These are phyloP conservation scores for Chiua virens DNA, from an alignment of 768 basidiomycete genomes.

Conservation along the genomic window DNA sequence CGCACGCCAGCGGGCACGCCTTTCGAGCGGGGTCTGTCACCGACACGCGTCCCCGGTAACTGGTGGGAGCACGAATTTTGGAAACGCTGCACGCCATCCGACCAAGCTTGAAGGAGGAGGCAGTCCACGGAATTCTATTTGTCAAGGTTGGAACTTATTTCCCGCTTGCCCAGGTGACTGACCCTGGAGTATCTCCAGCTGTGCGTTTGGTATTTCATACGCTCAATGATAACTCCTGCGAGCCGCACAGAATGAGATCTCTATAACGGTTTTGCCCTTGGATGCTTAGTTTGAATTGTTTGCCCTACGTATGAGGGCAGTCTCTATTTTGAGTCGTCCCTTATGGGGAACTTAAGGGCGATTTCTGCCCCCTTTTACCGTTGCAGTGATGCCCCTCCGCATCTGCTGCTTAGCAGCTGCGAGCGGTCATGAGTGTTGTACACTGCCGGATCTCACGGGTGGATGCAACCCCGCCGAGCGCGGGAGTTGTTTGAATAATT, in stretches of 20 bases:
- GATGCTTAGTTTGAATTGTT: conserved; percentile 1
- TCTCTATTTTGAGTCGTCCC: conserved; percentile 6
- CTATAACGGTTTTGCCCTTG: conserved; percentile 1
- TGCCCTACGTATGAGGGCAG: not conserved
- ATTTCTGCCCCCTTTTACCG: conserved; percentile 14
- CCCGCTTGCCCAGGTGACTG: conserved; percentile 13
- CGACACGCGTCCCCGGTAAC: conserved; percentile 46
- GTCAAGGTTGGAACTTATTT: conserved; percentile 22
- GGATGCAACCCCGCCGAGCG: conserved; percentile 4
- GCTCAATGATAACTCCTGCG: conserved; percentile 1
- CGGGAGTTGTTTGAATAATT: conserved; percentile 11
- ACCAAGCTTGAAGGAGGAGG: conserved; percentile 13
- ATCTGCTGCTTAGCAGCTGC: conserved; percentile 3
- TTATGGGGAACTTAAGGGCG: conserved; percentile 1
- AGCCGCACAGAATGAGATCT: conserved; percentile 6
- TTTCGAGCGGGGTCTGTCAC: conserved; percentile 34
- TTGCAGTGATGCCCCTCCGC: conserved; percentile 3
- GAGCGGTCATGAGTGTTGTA: conserved; percentile 8
- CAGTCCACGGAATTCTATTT: conserved; percentile 9
- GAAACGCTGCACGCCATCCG: conserved; percentile 28
- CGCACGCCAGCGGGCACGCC: conserved; percentile 33
- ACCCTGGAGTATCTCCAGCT: conserved; percentile 12
- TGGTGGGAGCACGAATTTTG: conserved; percentile 68
- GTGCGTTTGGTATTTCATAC: conserved; percentile 21
- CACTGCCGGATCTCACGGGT: conserved; percentile 7